Percentiles rank a stretch among this genome's conserved stretches.
Conservation (phyloP, 345 rosid species). For the Salix suchowensis region DNA sequence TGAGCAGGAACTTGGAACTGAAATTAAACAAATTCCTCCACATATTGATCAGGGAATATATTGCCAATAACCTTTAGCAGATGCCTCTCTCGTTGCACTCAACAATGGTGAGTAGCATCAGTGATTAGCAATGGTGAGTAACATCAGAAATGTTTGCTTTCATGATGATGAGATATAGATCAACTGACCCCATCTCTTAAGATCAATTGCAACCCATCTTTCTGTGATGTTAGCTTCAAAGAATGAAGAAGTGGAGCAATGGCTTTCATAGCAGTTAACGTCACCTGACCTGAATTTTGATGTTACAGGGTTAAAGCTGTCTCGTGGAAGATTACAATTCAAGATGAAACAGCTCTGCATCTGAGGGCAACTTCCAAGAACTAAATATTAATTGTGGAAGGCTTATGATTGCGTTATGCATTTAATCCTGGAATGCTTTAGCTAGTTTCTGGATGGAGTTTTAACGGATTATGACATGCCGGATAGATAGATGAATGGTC, state of each 20-base stretch:
- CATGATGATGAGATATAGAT: background rate
- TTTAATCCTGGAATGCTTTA: slow-evolving; percentile 31
- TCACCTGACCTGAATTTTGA: background rate
- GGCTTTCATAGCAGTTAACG: background rate
- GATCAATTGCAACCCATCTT: background rate
- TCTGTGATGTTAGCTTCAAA: background rate
- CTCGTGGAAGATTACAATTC: background rate
- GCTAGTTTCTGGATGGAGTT: slow-evolving; percentile 29
- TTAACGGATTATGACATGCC: slow-evolving; percentile 21
- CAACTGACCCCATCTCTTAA: no score
- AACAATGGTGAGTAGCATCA: slow-evolving; percentile 23
- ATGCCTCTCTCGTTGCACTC: slow-evolving; percentile 5
- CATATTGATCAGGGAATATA: slow-evolving; percentile 90
- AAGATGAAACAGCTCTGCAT: slow-evolving; percentile 11
- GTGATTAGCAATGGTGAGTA: slow-evolving; percentile 43
- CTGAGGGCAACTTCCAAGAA: slow-evolving; percentile 11
- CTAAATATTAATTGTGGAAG: slow-evolving; percentile 26
- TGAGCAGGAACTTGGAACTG: slow-evolving; percentile 99
- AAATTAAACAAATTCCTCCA: slow-evolving; percentile 97
- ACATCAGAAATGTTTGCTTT: background rate
- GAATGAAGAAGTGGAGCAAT: background rate
- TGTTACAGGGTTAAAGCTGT: slow-evolving; percentile 23
- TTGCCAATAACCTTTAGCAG: slow-evolving; percentile 55
- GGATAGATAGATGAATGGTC: slow-evolving; percentile 21
- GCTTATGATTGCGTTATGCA: slow-evolving; percentile 30